Evolutionary conservation across 768 basidiomycete species (phyloP).

Genomic region (Vararia minispora): DNA sequence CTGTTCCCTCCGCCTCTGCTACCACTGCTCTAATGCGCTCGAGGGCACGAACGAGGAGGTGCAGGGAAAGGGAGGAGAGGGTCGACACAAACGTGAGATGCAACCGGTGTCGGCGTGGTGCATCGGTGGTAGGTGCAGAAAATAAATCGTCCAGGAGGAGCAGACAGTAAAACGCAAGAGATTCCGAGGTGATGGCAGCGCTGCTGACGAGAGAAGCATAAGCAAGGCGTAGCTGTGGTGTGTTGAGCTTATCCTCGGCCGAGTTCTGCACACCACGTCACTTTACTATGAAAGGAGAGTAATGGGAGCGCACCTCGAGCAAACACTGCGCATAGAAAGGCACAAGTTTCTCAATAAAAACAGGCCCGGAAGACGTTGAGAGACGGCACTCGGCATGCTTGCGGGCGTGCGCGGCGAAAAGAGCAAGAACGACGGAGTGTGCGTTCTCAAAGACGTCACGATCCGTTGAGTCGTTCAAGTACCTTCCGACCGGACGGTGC

Average conservation of each 20-base stretch:
- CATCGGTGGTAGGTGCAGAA: constrained; percentile 11
- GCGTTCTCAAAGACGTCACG: constrained; percentile 81
- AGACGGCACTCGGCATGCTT: constrained; percentile 13
- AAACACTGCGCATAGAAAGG: constrained; percentile 68
- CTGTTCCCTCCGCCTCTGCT: constrained; percentile 14
- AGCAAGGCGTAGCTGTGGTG: constrained; percentile 59
- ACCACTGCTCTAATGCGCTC: constrained; percentile 32
- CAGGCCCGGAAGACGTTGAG: constrained; percentile 8
- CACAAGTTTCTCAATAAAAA: constrained; percentile 45
- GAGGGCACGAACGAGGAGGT: constrained; percentile 44
- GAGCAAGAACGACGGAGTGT: constrained; percentile 71
- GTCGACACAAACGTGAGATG: constrained; percentile 54
- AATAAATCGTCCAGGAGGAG: constrained; percentile 37
- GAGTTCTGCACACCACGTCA: constrained; percentile 40
- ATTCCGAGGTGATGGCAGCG: constrained; percentile 29
- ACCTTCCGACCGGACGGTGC: too few relatives aligned
- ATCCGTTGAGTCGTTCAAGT: constrained; percentile 43
- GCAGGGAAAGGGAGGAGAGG: constrained; percentile 48
- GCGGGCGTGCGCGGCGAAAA: constrained; percentile 54
- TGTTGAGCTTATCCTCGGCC: constrained; percentile 44
- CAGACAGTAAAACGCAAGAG: constrained; percentile 58
- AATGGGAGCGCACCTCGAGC: constrained; percentile 42
- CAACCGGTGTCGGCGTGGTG: constrained; percentile 38
- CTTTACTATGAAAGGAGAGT: background rate
- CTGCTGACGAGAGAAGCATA: constrained; percentile 60